Evolutionary conservation across 106 monocot genomes (phyloP).

Genomic region (Posidonia australis): DNA sequence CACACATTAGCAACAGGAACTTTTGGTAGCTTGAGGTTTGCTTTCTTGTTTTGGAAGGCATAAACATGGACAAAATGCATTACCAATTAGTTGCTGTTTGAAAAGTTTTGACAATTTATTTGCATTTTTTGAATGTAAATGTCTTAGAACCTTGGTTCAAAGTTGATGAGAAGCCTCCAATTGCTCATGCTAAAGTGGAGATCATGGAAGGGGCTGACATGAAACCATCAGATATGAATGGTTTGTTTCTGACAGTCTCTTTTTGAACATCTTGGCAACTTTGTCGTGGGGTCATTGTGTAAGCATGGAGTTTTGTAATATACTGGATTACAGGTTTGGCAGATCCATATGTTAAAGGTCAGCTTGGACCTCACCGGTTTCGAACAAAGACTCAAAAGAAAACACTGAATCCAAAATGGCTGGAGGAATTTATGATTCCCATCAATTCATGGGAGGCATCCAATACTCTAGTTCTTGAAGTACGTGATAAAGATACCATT

Average conservation of each 20-base stretch:
- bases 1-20: too few species aligned
- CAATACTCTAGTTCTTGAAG: conserved; percentile 51
- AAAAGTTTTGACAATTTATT: too few species aligned
- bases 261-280: background rate
- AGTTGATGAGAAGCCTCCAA: conserved; percentile 61
- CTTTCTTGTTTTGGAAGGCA: too few species aligned
- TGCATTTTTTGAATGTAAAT: background rate
- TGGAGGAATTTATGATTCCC: conserved; percentile 77
- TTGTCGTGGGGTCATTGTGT: background rate
- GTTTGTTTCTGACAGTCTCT: too few species aligned
- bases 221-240: conserved; percentile 79
- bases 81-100: too few species aligned
- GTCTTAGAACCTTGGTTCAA: conserved; percentile 64
- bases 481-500: conserved; percentile 82
- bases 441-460: conserved; percentile 76
- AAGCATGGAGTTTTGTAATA: too few species aligned
- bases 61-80: too few species aligned
- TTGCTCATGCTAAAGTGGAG: conserved; percentile 71
- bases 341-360: conserved; percentile 89
- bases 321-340: conserved; percentile 43
- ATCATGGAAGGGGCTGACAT: conserved; percentile 78
- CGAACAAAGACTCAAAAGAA: conserved; percentile 72
- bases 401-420: conserved; percentile 76
- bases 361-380: conserved; percentile 55
- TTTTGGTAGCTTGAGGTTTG: too few species aligned